Evolutionary conservation across 75 land plant genomes (phyloP).

Genomic region (Ceratopteris richardii): DNA sequence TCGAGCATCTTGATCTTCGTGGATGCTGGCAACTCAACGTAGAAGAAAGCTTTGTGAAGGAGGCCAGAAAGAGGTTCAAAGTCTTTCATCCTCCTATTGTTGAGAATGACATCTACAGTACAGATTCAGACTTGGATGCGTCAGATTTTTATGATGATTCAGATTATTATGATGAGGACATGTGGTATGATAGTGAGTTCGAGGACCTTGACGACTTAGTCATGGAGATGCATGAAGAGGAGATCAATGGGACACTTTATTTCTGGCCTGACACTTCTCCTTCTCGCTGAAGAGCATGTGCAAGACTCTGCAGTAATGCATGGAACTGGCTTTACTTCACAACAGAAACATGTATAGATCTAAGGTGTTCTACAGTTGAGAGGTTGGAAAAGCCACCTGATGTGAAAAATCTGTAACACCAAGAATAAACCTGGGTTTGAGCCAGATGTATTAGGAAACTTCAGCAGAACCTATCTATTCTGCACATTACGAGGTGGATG

Average conservation of each 20-base stretch:
- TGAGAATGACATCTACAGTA: constrained; percentile 13
- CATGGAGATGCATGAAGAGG: constrained; percentile 6
- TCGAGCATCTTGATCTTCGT: constrained; percentile 61
- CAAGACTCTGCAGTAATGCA: too few species aligned
- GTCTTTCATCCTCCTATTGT: constrained; percentile 39
- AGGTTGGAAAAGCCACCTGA: too few species aligned
- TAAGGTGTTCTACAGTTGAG: too few species aligned
- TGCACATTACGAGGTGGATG: too few species aligned
- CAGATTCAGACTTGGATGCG: constrained; percentile 1
- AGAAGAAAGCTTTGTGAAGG: constrained; percentile 35
- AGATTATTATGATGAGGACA: constrained; percentile 3
- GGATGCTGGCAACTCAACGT: constrained; percentile 71
- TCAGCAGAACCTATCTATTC: too few species aligned
- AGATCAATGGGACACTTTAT: constrained; percentile 1
- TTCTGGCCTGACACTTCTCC: constrained; percentile 4
- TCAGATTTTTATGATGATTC: constrained; percentile 1
- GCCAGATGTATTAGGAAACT: too few species aligned
- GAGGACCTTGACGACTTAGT: neutral
- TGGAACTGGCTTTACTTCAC: too few species aligned
- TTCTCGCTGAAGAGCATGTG: too few species aligned
- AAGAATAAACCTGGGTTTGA: too few species aligned
- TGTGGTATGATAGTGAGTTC: constrained; percentile 2
- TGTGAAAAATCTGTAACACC: too few species aligned
- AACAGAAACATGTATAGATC: too few species aligned
- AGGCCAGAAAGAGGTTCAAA: constrained; percentile 29